phyloP scores from a whole-genome alignment of 805 yeast species.

The Barnettozyma pratensis region DNA sequence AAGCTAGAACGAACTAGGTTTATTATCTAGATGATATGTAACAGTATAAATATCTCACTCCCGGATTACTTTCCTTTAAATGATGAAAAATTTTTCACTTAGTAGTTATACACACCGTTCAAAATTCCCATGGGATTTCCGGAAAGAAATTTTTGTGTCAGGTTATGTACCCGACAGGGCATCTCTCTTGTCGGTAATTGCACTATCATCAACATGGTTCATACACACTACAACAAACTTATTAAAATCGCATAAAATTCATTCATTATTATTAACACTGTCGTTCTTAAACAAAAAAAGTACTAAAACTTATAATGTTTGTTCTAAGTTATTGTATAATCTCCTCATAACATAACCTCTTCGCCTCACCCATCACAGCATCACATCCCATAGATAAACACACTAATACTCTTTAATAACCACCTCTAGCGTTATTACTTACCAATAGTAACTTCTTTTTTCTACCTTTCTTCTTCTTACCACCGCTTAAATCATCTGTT shows the following conservation, averaged over 20 bases:
- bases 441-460: constrained; percentile 21
- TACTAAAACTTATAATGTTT: too few relatives aligned
- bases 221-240: not conserved
- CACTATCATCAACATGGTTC: too few relatives aligned
- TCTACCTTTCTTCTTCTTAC: constrained; percentile 16
- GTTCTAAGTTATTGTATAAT: too few relatives aligned
- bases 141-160: not conserved
- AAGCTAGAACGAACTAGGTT: too few relatives aligned
- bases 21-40: too few relatives aligned
- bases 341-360: too few relatives aligned
- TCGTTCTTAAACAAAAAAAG: not conserved
- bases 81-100: not conserved
- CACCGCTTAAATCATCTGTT: constrained; percentile 2
- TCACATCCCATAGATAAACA: not conserved
- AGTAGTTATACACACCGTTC: not conserved
- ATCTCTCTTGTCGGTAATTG: too few relatives aligned
- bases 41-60: too few relatives aligned
- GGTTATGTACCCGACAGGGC: too few relatives aligned
- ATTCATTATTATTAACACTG: not conserved
- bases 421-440: constrained; percentile 13
- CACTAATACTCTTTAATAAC: constrained; percentile 1
- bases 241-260: not conserved
- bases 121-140: not conserved
- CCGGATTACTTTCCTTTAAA: too few relatives aligned
- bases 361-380: too few relatives aligned